A percentile compares a stretch with the other conserved stretches of the same genome.
Conservation (phyloP, 2,329 filamentous ascomycete genomes). For the Decorospora gaudefroyi region DNA sequence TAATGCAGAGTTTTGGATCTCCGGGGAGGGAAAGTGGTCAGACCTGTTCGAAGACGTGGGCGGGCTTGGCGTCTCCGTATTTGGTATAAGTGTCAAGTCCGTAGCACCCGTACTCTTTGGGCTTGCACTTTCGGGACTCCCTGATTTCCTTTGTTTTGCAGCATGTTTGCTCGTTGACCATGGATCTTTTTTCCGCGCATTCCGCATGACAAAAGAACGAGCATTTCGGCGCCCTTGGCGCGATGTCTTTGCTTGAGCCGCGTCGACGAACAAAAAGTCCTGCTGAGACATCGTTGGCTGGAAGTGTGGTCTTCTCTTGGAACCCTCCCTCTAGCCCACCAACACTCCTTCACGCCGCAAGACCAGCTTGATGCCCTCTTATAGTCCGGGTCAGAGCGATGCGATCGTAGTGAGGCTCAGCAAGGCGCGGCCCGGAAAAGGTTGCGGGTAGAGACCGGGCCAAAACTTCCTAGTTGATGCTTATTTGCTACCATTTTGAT, state of each 20-base stretch:
- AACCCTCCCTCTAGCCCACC: slow-evolving; percentile 32
- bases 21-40: slow-evolving; percentile 28
- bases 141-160: slow-evolving; percentile 35
- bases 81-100: slow-evolving; percentile 34
- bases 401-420: slow-evolving; percentile 32
- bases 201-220: slow-evolving; percentile 50
- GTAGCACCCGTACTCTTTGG: slow-evolving; percentile 38
- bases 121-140: slow-evolving; percentile 33
- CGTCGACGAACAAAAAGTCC: slow-evolving; percentile 48
- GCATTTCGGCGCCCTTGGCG: slow-evolving; percentile 48
- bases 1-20: slow-evolving; percentile 18
- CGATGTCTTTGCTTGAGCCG: slow-evolving; percentile 45
- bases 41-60: slow-evolving; percentile 20
- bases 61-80: slow-evolving; percentile 42
- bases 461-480: slow-evolving; percentile 36
- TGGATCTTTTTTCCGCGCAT: slow-evolving; percentile 44
- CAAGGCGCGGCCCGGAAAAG: slow-evolving; percentile 25
- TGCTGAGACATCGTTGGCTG: slow-evolving; percentile 36
- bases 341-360: slow-evolving; percentile 31
- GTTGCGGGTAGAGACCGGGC: slow-evolving; percentile 26
- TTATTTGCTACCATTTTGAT: slow-evolving; percentile 37
- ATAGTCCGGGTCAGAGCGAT: slow-evolving; percentile 23
- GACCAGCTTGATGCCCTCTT: slow-evolving; percentile 23
- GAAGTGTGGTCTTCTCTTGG: slow-evolving; percentile 27
- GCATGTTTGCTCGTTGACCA: slow-evolving; percentile 49